Conservation (phyloP, 768 basidiomycete genomes). For the Boletus speciosus region DNA sequence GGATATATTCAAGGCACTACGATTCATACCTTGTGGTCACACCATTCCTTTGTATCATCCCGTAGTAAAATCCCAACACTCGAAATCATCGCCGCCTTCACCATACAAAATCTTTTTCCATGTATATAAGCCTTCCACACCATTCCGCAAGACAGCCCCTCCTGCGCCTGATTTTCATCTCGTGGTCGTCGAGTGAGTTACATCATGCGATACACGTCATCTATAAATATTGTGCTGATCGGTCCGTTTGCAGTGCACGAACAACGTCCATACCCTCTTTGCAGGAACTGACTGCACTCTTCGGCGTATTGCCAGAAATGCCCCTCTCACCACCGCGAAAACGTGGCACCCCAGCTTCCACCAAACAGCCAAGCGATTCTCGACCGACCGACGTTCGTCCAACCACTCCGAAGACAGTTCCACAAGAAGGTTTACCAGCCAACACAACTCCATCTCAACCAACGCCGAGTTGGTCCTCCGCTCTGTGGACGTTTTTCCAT, state of each 20-base stretch:
- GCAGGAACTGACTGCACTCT: slow-evolving; percentile 71
- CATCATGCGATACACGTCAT: neutral
- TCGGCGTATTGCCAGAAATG: slow-evolving; percentile 58
- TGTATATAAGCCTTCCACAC: slow-evolving; percentile 85
- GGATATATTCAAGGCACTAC: slow-evolving; percentile 62
- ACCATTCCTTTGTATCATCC: slow-evolving; percentile 36
- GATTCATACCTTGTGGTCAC: slow-evolving; percentile 72
- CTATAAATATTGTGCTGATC: slow-evolving; percentile 1
- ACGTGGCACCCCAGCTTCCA: slow-evolving; percentile 12
- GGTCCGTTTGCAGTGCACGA: slow-evolving; percentile 55
- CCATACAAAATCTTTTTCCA: slow-evolving; percentile 82
- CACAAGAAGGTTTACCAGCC: slow-evolving; percentile 2
- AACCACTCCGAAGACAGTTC: neutral
- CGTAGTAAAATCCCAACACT: slow-evolving; percentile 4
- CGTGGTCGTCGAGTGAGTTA: slow-evolving; percentile 77
- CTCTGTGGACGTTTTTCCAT: neutral
- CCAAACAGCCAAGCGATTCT: slow-evolving; percentile 1
- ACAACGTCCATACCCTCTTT: slow-evolving; percentile 81
- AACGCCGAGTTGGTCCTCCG: neutral
- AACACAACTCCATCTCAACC: neutral
- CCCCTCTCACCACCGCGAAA: slow-evolving; percentile 60
- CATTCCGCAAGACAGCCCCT: slow-evolving; percentile 74
- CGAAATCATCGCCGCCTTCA: neutral
- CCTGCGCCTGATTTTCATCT: slow-evolving; percentile 82
- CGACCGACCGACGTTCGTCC: neutral